Conservation (phyloP, 257 asterid genomes). For the Plectranthus barbatus region DNA sequence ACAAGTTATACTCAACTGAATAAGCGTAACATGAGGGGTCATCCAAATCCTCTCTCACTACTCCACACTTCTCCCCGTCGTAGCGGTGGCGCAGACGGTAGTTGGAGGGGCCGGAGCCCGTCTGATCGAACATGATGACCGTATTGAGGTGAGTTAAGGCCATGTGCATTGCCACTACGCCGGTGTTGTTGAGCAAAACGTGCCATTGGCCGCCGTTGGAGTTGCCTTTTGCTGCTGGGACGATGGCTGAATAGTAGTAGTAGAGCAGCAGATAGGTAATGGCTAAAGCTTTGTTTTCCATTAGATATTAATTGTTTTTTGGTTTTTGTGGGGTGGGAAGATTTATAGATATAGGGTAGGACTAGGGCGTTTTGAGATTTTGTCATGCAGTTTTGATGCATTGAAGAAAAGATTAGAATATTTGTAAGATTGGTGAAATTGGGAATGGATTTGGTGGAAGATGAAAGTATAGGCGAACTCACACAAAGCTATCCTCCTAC, state of each 20-base stretch:
- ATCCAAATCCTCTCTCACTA: neutral
- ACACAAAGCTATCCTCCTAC: slow-evolving; percentile 17
- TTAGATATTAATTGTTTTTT: neutral
- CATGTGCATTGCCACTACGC: slow-evolving; percentile 67
- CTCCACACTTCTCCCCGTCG: slow-evolving; percentile 33
- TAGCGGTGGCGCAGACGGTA: slow-evolving; percentile 24
- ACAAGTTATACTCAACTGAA: slow-evolving; percentile 47
- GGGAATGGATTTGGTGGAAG: neutral
- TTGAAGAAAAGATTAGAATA: neutral
- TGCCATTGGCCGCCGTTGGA: slow-evolving; percentile 40
- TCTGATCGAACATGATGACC: slow-evolving; percentile 48
- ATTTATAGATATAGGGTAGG: slow-evolving; percentile 9
- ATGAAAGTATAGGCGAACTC: neutral
- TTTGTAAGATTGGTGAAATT: neutral
- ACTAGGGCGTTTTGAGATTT: neutral
- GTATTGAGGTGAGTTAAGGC: slow-evolving; percentile 50
- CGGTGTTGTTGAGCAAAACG: slow-evolving; percentile 39
- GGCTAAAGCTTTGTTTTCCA: slow-evolving; percentile 27
- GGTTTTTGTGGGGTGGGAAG: neutral
- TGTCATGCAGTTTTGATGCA: slow-evolving; percentile 12
- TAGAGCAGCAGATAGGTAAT: slow-evolving; percentile 7
- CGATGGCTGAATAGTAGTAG: neutral
- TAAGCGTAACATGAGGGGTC: slow-evolving; percentile 52
- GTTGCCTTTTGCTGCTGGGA: neutral
- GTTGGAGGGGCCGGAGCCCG: slow-evolving; percentile 24